These are phyloP conservation scores for Yamadazyma ubonensis DNA, from an alignment of 805 yeast species.

Conservation along the genomic window DNA sequence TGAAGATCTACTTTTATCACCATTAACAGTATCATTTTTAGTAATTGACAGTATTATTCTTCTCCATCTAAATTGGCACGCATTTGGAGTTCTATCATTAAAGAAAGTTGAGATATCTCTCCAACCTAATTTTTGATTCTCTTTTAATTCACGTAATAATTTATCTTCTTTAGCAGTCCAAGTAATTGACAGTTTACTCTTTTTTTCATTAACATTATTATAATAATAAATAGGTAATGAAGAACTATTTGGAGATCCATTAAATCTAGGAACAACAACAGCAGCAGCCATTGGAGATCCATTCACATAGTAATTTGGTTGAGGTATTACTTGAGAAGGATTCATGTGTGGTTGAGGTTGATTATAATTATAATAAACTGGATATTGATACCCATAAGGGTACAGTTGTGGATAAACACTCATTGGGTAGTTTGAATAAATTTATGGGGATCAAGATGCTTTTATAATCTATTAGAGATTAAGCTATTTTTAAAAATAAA, in stretches of 20 bases:
- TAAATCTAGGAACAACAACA: constrained; percentile 1
- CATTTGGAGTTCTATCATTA: constrained; percentile 79
- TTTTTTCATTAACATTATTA: constrained; percentile 19
- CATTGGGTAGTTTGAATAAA: no score
- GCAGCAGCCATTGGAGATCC: background rate
- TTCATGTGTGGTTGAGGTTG: constrained; percentile 1
- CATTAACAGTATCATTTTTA: constrained; percentile 1
- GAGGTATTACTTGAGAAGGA: constrained; percentile 1
- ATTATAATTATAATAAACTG: constrained; percentile 9
- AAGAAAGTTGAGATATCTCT: constrained; percentile 80
- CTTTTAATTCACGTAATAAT: constrained; percentile 71
- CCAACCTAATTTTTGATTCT: constrained; percentile 84
- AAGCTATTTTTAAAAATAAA: background rate
- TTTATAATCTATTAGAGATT: constrained; percentile 3
- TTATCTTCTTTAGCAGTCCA: constrained; percentile 82
- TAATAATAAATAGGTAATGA: constrained; percentile 16
- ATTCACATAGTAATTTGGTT: background rate
- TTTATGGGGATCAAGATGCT: constrained; percentile 4
- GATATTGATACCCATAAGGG: constrained; percentile 14
- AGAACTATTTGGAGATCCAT: background rate
- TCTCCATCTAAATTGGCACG: constrained; percentile 90
- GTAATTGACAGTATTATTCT: constrained; percentile 39
- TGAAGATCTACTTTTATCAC: constrained; percentile 5
- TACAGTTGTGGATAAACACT: constrained; percentile 14
- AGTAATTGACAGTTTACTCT: constrained; percentile 41